These are phyloP conservation scores for Citrus cavaleriei DNA, from an alignment of 345 rosid species.

Conservation along the genomic window DNA sequence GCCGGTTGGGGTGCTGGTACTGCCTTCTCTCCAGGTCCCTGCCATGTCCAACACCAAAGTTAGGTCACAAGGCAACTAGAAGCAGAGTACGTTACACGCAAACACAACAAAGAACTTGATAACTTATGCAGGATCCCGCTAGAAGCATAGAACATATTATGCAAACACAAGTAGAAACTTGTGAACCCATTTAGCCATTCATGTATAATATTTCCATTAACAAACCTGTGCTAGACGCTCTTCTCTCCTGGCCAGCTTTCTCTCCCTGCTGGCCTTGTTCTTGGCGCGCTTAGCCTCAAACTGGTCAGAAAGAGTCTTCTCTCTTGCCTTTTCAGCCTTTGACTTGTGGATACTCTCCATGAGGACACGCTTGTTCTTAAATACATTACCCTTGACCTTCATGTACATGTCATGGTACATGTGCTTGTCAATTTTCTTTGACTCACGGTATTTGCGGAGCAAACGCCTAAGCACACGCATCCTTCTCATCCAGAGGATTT, in stretches of 20 bases:
- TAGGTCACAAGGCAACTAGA: background rate
- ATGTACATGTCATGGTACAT: conserved; percentile 90
- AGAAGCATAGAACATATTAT: too few relatives aligned
- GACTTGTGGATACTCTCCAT: conserved; percentile 81
- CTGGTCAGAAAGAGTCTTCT: conserved; percentile 68
- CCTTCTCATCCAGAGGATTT: conserved; percentile 73
- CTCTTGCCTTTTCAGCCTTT: conserved; percentile 72
- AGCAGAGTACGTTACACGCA: background rate
- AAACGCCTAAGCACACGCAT: conserved; percentile 67
- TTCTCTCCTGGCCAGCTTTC: conserved; percentile 68
- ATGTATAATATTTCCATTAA: background rate
- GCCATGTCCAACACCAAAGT: background rate
- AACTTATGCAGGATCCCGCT: background rate
- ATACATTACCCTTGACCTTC: conserved; percentile 76
- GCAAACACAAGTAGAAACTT: background rate
- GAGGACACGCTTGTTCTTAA: conserved; percentile 74
- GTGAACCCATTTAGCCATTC: too few relatives aligned
- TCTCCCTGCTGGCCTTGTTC: conserved; percentile 80
- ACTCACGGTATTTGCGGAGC: conserved; percentile 55
- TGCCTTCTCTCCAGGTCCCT: conserved; percentile 42
- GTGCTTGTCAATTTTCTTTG: conserved; percentile 75
- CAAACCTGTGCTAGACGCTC: conserved; percentile 64
- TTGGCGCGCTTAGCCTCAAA: conserved; percentile 71
- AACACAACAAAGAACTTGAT: background rate
- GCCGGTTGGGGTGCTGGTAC: conserved; percentile 29